Base-by-base conservation (phyloP, 768 basidiomycete species). In the Tulasnella sp. region DNA sequence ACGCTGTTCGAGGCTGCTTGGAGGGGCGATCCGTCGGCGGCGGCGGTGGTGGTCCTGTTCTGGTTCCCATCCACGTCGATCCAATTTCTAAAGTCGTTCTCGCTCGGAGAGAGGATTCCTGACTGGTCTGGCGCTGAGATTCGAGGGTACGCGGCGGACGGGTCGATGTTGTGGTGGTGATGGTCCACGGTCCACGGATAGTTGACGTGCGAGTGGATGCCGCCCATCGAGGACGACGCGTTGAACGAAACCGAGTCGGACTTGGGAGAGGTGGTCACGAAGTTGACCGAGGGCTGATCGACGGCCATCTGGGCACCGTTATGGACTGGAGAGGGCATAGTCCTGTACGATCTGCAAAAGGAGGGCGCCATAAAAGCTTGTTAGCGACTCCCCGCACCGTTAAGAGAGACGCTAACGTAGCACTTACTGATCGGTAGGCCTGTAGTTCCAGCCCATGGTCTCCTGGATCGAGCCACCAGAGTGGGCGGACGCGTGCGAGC, bases 391-490 rank as follows among this genome's bases (percentile, higher is more conserved):
- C 24, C 14, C 24, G 27, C 73, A 46, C n/a, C 7, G 6, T 74
- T n/a, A n/a, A n/a, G n/a, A 18, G 6, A n/a, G 38, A 31, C 24
- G 16, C 14, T 46, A 27, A 14, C 12, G 73, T 42, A 74, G 73
- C 73, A 74, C 73, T 6, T 74, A 46, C 39, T 24, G 39, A 74
- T 74, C 73, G 9, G 31, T 9, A 19, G 73, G 18, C 31, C 62
- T 19, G 31, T 68, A 68, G 34, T 68, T 68, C 62, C 62, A 68
- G 62, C 31, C 27, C 62, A 68, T 68, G 62, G 73, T 46, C 39
- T 74, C 73, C 39, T 74, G 73, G n/a, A 74, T 74, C 38, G 73
- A 74, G 10, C 73, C 73, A 42, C 39, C 73, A n/a, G 73, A 74
- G 73, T 74, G 73, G 39, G 38, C 39, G 18, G 38, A 40, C 39